Percentiles rank a stretch among this genome's conserved stretches.
phyloP scores from a whole-genome alignment of 2,329 filamentous ascomycete species.

The Aspergillus jensenii region DNA sequence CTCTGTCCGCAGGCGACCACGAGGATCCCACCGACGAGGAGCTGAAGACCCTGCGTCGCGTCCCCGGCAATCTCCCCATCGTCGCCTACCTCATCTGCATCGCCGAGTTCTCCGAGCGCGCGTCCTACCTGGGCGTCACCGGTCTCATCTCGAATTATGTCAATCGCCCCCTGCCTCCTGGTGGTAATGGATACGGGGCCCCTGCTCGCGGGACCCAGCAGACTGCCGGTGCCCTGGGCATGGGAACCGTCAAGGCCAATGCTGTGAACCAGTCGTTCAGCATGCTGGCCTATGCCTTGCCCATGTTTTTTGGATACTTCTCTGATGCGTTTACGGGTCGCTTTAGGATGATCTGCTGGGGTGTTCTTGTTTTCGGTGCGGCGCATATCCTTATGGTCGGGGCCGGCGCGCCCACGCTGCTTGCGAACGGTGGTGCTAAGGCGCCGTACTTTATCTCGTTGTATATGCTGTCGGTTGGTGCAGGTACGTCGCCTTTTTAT shows the following conservation, averaged over 20 bases:
- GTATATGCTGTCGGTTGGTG: constrained; percentile 37
- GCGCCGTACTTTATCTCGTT: constrained; percentile 38
- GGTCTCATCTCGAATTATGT: constrained; percentile 62
- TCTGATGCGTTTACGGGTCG: constrained; percentile 13
- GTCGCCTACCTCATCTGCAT: constrained; percentile 59
- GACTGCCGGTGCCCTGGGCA: constrained; percentile 59
- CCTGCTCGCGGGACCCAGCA: constrained; percentile 35
- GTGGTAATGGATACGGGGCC: constrained; percentile 41
- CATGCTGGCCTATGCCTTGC: constrained; percentile 59
- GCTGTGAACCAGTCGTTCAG: constrained; percentile 50
- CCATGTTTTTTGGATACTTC: constrained; percentile 44
- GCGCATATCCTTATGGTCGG: constrained; percentile 35
- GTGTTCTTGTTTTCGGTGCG: constrained; percentile 41
- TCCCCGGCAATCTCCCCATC: constrained; percentile 52
- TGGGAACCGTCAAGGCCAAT: constrained; percentile 57
- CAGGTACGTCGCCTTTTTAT: constrained; percentile 24
- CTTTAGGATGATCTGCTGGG: constrained; percentile 37
- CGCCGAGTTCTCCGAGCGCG: constrained; percentile 62
- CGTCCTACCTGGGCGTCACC: constrained; percentile 60
- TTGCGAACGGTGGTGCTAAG: constrained; percentile 2
- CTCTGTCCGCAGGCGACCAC: background rate
- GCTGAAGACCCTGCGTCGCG: constrained; percentile 44
- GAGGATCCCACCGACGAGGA: constrained; percentile 50
- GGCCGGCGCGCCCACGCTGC: constrained; percentile 14
- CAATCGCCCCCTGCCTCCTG: constrained; percentile 57